Base-by-base conservation (phyloP, 441 rosid species). In the Lepidium campestre region DNA sequence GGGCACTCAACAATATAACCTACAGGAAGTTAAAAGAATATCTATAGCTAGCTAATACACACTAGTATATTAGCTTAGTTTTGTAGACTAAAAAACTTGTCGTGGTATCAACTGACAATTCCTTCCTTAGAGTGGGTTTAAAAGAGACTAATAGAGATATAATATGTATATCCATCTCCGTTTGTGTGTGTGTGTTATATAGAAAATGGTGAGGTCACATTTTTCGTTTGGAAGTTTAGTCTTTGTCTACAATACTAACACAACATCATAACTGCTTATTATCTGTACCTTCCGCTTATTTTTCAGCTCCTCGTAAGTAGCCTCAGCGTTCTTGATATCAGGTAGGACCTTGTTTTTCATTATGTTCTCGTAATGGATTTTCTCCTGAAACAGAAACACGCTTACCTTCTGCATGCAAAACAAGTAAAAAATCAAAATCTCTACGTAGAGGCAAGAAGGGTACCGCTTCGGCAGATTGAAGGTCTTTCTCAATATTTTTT, bases 321-420 rank as follows among this genome's bases (percentile, higher is more conserved):
- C 80, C 85, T 91, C 94, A 9, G 98, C 93, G 46, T 46, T 79
- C 70, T 86, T 75, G 60, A 94, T 86, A 71, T 79, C 87, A 58
- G 79, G 80, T 42, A 86, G 80, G 77, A 94, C 99, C 81, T 85
- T 91, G 58, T 61, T 81, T 44, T 75, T 70, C 99, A 91, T 94
- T 61, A 91, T 47, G 54, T 78, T 69, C 84, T 89, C 93, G 75
- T 94, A 94, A 80, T 90, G 90, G 20, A 62, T 77, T 82, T 79
- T 85, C 75, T 79, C 89, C 99, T 94, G 84, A 71, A 73, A 70
- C 42, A 67, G 67, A 77, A 71, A 14, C 56, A 57, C 27, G 68
- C 59, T 67, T 71, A 63, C 47, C 34, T 75, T 62, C 68, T 48
- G 57, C 67, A 60, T 29, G 17, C 27, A 58, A 65, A 61, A 45